phyloP scores from a whole-genome alignment of 768 basidiomycete species.

The Candolleomyces aberdarensis region DNA sequence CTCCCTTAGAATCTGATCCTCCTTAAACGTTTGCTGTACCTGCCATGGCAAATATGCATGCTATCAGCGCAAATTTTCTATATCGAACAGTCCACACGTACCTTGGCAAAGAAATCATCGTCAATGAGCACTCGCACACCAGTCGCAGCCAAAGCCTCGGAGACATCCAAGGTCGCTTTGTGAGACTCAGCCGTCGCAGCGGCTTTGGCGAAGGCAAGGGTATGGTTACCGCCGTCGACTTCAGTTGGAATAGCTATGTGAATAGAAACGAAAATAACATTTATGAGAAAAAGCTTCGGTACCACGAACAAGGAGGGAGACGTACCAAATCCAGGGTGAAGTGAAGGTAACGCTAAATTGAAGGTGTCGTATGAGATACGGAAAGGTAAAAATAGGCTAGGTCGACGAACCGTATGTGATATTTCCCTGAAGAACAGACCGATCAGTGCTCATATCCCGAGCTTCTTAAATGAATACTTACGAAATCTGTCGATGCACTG shows the following conservation, averaged over 20 bases:
- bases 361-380: background rate
- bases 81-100: conserved; percentile 19
- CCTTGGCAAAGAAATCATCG: conserved; percentile 57
- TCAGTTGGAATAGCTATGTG: conserved; percentile 70
- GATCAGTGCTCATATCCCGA: background rate
- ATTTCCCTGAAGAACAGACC: conserved; percentile 50
- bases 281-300: background rate
- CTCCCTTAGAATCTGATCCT: conserved; percentile 26
- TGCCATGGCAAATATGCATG: conserved; percentile 17
- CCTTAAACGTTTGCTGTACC: conserved; percentile 50
- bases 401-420: conserved; percentile 59
- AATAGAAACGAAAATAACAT: background rate
- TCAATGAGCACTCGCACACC: conserved; percentile 72
- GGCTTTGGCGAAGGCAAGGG: conserved; percentile 59
- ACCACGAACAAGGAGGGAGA: background rate
- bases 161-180: conserved; percentile 60
- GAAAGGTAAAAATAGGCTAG: background rate
- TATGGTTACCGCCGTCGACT: conserved; percentile 75
- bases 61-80: background rate
- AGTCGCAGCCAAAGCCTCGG: conserved; percentile 68
- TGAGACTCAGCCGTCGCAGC: conserved; percentile 63
- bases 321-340: conserved; percentile 75
- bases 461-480: conserved; percentile 32
- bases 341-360: conserved; percentile 50
- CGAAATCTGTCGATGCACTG: conserved; percentile 80